These are phyloP conservation scores for Baffinella frigidus DNA, from an alignment of 208 protist genomes.

Conservation along the genomic window DNA sequence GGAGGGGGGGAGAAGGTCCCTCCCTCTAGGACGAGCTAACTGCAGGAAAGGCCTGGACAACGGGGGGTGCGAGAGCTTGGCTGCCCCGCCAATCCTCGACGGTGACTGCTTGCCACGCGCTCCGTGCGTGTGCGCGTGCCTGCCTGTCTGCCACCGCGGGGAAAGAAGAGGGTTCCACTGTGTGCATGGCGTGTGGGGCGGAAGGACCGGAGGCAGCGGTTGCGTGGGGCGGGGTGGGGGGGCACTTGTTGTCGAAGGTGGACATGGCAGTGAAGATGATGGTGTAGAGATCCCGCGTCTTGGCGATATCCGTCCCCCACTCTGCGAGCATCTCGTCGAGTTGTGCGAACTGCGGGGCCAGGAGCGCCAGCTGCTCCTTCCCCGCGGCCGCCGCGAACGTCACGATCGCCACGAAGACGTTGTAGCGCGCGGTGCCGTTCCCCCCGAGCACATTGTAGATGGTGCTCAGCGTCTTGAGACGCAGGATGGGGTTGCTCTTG, in stretches of 20 bases:
- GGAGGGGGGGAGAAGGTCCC: no score
- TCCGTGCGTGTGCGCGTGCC: neutral
- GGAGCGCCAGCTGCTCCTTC: neutral
- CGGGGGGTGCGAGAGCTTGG: no score
- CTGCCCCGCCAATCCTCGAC: no score
- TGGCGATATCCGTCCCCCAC: neutral
- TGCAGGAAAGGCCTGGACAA: no score
- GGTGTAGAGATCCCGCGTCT: neutral
- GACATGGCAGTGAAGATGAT: neutral
- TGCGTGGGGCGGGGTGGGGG: neutral
- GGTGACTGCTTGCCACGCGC: no score
- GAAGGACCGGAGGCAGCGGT: no score
- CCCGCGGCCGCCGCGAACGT: neutral
- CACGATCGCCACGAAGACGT: neutral
- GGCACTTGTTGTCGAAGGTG: neutral
- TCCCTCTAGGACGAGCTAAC: no score
- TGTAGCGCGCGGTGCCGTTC: conserved; percentile 20
- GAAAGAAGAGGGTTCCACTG: neutral
- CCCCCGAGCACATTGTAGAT: conserved; percentile 29
- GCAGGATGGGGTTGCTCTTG: neutral
- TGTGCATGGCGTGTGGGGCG: no score
- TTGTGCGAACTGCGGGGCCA: neutral
- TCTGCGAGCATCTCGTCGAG: conserved; percentile 19
- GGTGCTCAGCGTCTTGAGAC: neutral
- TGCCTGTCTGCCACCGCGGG: no score